Evolutionary conservation across 495 filamentous ascomycete species (phyloP).

Genomic region (Penicillium roqueforti): DNA sequence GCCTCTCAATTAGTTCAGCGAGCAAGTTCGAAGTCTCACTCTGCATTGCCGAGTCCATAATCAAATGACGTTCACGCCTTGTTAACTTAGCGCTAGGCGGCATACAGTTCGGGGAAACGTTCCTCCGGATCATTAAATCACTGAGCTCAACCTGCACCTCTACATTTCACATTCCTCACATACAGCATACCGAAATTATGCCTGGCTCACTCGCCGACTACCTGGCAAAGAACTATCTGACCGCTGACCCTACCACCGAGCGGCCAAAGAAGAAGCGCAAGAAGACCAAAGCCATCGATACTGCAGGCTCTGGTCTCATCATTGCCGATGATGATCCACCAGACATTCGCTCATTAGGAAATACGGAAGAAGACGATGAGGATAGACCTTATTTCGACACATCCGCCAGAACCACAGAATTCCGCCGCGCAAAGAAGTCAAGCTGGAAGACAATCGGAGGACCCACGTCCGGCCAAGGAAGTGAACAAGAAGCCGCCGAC

Average conservation of each 20-base stretch:
- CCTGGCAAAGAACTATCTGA: conserved; percentile 92
- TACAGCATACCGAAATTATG: conserved; percentile 11
- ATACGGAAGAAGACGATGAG: conserved; percentile 42
- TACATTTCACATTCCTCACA: background rate
- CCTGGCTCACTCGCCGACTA: conserved; percentile 69
- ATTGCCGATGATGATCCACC: conserved; percentile 89
- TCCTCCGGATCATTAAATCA: conserved; percentile 27
- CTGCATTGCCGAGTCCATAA: background rate
- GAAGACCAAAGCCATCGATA: conserved; percentile 68
- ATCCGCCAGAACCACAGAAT: conserved; percentile 56
- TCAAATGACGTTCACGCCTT: background rate
- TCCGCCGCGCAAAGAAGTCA: conserved; percentile 72
- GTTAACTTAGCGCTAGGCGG: conserved; percentile 4
- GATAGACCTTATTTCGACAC: conserved; percentile 45
- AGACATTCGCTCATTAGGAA: conserved; percentile 54
- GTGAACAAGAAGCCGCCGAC: conserved; percentile 67
- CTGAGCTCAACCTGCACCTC: conserved; percentile 4
- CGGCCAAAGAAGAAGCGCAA: conserved; percentile 73
- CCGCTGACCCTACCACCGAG: conserved; percentile 56
- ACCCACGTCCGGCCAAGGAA: conserved; percentile 33
- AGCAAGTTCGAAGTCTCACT: background rate
- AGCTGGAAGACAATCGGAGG: conserved; percentile 69
- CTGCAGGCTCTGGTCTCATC: conserved; percentile 59
- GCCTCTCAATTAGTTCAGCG: background rate
- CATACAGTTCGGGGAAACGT: conserved; percentile 21